phyloP scores from a whole-genome alignment of 352 stramenopile species.

The Phytopythium boreale region DNA sequence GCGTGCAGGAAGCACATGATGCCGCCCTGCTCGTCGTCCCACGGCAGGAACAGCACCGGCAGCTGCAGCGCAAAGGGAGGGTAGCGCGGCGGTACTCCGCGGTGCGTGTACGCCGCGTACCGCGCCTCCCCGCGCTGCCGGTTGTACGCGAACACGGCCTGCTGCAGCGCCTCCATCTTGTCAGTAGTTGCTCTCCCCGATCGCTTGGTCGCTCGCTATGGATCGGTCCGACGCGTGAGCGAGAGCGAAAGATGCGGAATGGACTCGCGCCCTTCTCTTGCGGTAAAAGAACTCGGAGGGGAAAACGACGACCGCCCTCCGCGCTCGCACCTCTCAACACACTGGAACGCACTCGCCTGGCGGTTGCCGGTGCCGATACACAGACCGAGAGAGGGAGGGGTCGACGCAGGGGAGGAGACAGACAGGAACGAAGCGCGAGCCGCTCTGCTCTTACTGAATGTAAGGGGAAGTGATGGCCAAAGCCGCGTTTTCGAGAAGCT shows the following conservation, averaged over 20 bases:
- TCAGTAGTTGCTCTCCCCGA: neutral
- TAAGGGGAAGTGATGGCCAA: neutral
- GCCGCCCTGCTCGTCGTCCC: constrained; percentile 61
- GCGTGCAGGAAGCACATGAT: constrained; percentile 68
- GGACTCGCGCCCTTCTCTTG: neutral
- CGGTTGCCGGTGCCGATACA: neutral
- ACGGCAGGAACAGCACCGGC: constrained; percentile 62
- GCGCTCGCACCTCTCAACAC: neutral
- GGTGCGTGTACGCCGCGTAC: constrained; percentile 56
- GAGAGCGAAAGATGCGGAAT: constrained; percentile 1
- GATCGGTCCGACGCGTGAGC: no score
- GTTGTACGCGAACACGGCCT: constrained; percentile 74
- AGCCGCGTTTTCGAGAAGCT: neutral
- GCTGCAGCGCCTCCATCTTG: constrained; percentile 44
- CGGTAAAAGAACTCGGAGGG: neutral
- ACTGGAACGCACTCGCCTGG: neutral
- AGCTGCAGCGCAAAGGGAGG: constrained; percentile 67
- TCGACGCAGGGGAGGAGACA: neutral
- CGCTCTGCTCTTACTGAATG: neutral
- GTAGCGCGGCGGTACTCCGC: constrained; percentile 67
- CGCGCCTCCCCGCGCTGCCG: constrained; percentile 54
- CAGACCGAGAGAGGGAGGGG: neutral
- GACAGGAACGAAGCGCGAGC: neutral
- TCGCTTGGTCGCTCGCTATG: neutral
- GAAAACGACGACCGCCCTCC: neutral